Base-by-base conservation (phyloP, 352 stramenopile species). In the Lagenidium giganteum region DNA sequence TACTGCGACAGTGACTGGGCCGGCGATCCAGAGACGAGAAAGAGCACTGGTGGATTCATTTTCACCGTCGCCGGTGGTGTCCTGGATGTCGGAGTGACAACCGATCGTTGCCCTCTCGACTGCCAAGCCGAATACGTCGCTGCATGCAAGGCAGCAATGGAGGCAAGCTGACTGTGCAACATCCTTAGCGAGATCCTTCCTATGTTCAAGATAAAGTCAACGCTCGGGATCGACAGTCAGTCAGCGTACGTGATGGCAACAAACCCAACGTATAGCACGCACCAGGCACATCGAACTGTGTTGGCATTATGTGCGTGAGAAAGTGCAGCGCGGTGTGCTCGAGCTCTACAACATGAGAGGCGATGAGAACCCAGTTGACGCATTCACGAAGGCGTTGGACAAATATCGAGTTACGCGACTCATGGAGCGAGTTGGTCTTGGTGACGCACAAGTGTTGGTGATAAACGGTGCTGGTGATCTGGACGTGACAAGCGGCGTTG, bases 1-100 rank as follows among this genome's bases (percentile, higher is more conserved):
- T 46, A 36, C 38, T 47, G 46, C 13, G 46, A 54, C 16, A 47
- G 37, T 32, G 46, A 56, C 14, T 49, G 47, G 47, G 40, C n/a
- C 2, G 20, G 12, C 7, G 47, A 56, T 11, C 21, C 25, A 13
- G 23, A 36, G 5, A 35, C 28, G 8, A 23, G 47, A 2, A 56
- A 49, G 21, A 49, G 11, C 14, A 56, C 39, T 1, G 23, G 31
- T 5, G 47, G 40, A 20, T 44, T 45, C 21, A 21, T 56, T 7
- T 56, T 56, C 27, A 21, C 11, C 8, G 5, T 55, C 5, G 38
- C 39, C 9, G 39, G 39, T 28, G 47, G 47, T 49, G 3, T 12
- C 31, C 8, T 56, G 47, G 47, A 28, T 18, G 4, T 44, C 47
- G 1, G 43, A 39, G 34, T 9, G 25, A 5, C 47, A 55, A 17